Evolutionary conservation across 208 protist species (phyloP).

Genomic region (Leishmania tarentolae): DNA sequence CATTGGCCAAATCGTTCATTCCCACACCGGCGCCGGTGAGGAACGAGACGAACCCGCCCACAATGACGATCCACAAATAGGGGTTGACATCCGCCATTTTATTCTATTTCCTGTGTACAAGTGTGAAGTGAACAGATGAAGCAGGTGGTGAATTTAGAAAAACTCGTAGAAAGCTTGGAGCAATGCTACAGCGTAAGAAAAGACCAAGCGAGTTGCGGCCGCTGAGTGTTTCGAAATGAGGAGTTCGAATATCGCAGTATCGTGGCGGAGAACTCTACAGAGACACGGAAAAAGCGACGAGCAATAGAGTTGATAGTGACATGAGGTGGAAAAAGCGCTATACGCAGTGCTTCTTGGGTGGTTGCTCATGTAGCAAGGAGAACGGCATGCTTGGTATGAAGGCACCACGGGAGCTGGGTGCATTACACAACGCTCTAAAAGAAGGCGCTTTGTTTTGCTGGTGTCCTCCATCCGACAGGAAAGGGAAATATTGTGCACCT

Average conservation of each 20-base stretch:
- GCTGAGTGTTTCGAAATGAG: neutral
- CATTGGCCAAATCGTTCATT: slow-evolving; percentile 89
- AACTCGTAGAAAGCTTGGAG: neutral
- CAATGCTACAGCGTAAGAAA: neutral
- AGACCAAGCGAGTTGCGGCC: neutral
- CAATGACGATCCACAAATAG: slow-evolving; percentile 71
- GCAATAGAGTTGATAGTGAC: neutral
- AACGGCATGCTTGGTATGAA: neutral
- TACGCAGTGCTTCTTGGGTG: neutral
- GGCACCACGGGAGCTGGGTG: neutral
- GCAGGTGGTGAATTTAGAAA: neutral
- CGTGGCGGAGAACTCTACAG: neutral
- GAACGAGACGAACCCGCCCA: slow-evolving; percentile 64
- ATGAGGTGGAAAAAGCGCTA: neutral
- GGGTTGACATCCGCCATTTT: slow-evolving; percentile 42
- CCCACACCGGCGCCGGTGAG: slow-evolving; percentile 69
- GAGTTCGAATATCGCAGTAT: neutral
- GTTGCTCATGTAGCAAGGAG: neutral
- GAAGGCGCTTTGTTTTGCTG: neutral
- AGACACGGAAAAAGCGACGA: neutral
- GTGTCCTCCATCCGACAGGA: neutral
- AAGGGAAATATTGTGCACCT: neutral
- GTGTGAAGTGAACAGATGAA: neutral
- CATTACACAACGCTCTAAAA: neutral
- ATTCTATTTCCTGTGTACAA: neutral